Evolutionary conservation across 805 yeast genomes (phyloP).

Genomic region (Metschnikowia bowlesiae): DNA sequence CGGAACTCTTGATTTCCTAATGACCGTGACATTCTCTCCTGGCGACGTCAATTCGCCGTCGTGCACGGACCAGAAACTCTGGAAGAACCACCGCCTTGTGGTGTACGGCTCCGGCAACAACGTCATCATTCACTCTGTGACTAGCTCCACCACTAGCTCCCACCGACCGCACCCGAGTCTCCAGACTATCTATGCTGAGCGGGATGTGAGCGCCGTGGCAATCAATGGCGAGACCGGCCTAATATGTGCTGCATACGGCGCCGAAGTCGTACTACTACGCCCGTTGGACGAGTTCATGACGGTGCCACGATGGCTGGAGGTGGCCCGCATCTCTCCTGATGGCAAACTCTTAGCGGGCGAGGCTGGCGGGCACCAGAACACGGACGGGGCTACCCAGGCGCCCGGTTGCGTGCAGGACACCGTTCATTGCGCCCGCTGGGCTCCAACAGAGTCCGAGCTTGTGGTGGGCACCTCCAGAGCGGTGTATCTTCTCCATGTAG

Average conservation of each 20-base stretch:
- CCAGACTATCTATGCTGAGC: slow-evolving; percentile 71
- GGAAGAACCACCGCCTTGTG: slow-evolving; percentile 63
- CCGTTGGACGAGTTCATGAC: slow-evolving; percentile 52
- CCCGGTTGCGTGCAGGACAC: neutral
- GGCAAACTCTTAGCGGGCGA: neutral
- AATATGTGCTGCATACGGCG: slow-evolving; percentile 48
- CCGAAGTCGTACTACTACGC: slow-evolving; percentile 45
- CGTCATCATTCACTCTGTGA: slow-evolving; percentile 45
- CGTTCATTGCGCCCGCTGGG: slow-evolving; percentile 48
- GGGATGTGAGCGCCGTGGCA: slow-evolving; percentile 64
- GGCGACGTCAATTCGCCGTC: slow-evolving; percentile 71
- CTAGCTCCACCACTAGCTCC: slow-evolving; percentile 4
- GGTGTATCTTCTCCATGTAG: slow-evolving; percentile 51
- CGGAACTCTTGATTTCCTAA: slow-evolving; percentile 13
- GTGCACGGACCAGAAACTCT: slow-evolving; percentile 54
- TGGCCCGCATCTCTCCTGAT: slow-evolving; percentile 14
- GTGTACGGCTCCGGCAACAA: slow-evolving; percentile 88
- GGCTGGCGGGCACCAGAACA: too few species aligned
- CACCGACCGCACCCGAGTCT: slow-evolving; percentile 28
- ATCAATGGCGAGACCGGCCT: slow-evolving; percentile 58
- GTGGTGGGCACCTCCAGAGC: slow-evolving; percentile 52
- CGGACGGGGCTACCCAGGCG: neutral
- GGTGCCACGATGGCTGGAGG: slow-evolving; percentile 44
- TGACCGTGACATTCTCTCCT: slow-evolving; percentile 72
- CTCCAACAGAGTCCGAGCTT: slow-evolving; percentile 48